phyloP scores from a whole-genome alignment of 1,284 basidiomycete species.

The Fomitopsis palustris region DNA sequence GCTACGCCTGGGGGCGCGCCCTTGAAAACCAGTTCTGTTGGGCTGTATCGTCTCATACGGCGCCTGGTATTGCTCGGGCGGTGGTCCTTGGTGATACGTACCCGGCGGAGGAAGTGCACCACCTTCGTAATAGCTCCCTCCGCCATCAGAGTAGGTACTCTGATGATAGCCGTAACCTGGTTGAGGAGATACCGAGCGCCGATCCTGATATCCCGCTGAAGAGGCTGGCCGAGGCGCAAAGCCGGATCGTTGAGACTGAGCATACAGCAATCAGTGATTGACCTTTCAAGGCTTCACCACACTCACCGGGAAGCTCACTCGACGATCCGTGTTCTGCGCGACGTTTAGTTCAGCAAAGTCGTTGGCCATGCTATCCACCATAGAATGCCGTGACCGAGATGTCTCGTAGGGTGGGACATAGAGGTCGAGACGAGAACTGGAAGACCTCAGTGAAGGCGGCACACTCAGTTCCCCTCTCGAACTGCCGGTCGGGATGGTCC shows the following conservation, averaged over 20 bases:
- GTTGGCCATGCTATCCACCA: slow-evolving; percentile 50
- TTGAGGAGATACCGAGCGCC: slow-evolving; percentile 22
- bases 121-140: slow-evolving; percentile 16
- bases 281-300: neutral
- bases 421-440: slow-evolving; percentile 62
- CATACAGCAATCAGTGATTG: neutral
- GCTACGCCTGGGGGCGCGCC: slow-evolving; percentile 58
- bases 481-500: slow-evolving; percentile 34
- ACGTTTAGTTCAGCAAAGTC: slow-evolving; percentile 67
- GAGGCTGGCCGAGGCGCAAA: slow-evolving; percentile 37
- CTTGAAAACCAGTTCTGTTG: slow-evolving; percentile 30
- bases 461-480: slow-evolving; percentile 40
- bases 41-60: slow-evolving; percentile 48
- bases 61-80: slow-evolving; percentile 42
- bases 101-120: slow-evolving; percentile 34
- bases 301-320: slow-evolving; percentile 67
- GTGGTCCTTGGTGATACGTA: slow-evolving; percentile 30
- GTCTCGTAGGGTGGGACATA: slow-evolving; percentile 70
- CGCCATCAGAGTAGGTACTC: slow-evolving; percentile 23
- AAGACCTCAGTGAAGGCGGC: slow-evolving; percentile 54
- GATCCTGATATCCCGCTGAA: slow-evolving; percentile 31
- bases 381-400: slow-evolving; percentile 24
- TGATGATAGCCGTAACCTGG: slow-evolving; percentile 29
- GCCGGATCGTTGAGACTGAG: slow-evolving; percentile 31
- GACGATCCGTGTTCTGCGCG: slow-evolving; percentile 40